These are phyloP conservation scores for Globisporangium rhizosaccharum DNA, from an alignment of 352 stramenopile genomes.

Conservation along the genomic window DNA sequence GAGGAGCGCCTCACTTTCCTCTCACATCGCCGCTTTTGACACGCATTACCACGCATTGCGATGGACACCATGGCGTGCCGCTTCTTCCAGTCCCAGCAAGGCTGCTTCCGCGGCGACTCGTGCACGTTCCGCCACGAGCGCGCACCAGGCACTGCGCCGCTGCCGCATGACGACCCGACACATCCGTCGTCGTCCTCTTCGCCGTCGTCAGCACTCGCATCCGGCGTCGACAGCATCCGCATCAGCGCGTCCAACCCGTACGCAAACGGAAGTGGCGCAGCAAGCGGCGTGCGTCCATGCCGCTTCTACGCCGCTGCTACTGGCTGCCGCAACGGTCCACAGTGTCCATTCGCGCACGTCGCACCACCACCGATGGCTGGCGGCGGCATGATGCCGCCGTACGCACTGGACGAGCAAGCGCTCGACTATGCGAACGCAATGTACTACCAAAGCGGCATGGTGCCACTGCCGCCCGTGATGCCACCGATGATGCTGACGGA, in stretches of 20 bases:
- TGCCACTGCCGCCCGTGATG: conserved; percentile 21
- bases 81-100: conserved; percentile 69
- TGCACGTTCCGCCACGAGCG: conserved; percentile 63
- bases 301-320: conserved; percentile 47
- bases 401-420: conserved; percentile 17
- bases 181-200: neutral
- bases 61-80: conserved; percentile 30
- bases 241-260: neutral
- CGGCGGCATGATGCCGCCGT: conserved; percentile 9
- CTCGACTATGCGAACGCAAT: conserved; percentile 17
- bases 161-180: neutral
- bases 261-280: neutral
- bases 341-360: conserved; percentile 53
- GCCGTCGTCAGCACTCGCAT: neutral
- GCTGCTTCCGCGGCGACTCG: conserved; percentile 60
- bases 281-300: conserved; percentile 25
- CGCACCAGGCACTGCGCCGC: neutral
- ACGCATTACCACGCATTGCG: neutral
- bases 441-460: conserved; percentile 13
- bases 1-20: neutral
- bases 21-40: neutral
- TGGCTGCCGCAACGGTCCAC: conserved; percentile 61
- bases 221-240: conserved; percentile 1
- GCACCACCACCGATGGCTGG: neutral
- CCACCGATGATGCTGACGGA: conserved; percentile 23